Base-by-base conservation (phyloP, 2,329 filamentous ascomycete genomes). In the Ceratocystis eucalypticola region DNA sequence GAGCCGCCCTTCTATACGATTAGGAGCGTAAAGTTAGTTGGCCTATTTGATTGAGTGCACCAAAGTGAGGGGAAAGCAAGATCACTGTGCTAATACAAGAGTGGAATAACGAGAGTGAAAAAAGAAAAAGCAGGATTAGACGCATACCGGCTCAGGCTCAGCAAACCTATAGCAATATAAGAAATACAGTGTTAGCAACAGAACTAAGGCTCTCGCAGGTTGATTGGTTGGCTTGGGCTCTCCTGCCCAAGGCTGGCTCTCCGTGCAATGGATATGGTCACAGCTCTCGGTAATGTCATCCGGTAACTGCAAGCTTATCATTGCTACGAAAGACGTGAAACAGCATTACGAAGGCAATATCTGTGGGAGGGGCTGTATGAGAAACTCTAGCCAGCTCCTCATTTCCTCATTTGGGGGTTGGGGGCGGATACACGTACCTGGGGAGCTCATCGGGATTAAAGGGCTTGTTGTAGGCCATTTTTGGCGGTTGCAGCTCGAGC, bases 371-470 rank as follows among this genome's bases (percentile, higher is more conserved):
- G 28, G n/a, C 17, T 15, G 17, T 12, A 28, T 6, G n/a, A 33
- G 53, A 15, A 53, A 25, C 20, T 53, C 48, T 7, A 48, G 20
- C 20, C 48, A 28, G 48, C 8, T 41, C 37, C 37, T 41, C 37
- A 41, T 41, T 10, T 25, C 20, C 25, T 53, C n/a, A 12, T 25
- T 53, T 53, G 22, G 45, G 20, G 25, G 7, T 28, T 53, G 48
- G 48, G 48, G 48, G 48, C 20, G 7, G 17, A 53, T 20, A 50
- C 53, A 77, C 87, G 78, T 82, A 94, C 88, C 91, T 91, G 74
- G 93, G 93, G 70, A 99, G 85, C 74, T 91, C 89, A 80, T 99
- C 93, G 44, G 92, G 92, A 76, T 99, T 96, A 79, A 91, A 94
- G 66, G 88, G 84, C 75, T 86, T 86, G 78, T 96, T 96, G 82